Evolutionary conservation across 441 rosid genomes (phyloP).

Genomic region (Macaranga tanarius): DNA sequence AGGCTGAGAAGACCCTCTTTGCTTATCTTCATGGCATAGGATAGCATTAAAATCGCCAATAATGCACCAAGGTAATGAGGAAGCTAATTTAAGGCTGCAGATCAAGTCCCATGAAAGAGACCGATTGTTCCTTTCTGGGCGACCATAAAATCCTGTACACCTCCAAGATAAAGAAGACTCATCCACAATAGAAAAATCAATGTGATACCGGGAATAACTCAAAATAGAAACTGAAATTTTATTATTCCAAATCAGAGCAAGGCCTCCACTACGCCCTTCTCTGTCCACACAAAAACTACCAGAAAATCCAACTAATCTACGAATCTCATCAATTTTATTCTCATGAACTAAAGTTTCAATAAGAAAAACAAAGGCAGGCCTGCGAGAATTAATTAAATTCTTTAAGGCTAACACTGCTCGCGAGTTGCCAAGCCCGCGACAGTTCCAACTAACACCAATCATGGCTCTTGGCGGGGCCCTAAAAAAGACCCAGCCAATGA

Average conservation of each 20-base stretch:
- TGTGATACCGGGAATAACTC: background rate
- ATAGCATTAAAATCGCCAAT: background rate
- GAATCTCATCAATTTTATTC: background rate
- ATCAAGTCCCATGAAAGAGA: background rate
- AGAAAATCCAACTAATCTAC: background rate
- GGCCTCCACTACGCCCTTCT: background rate
- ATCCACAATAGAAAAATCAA: background rate
- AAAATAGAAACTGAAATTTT: background rate
- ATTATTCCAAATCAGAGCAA: background rate
- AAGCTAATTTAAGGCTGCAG: background rate
- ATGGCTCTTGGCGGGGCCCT: too few relatives aligned
- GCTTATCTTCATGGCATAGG: background rate
- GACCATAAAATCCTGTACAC: background rate
- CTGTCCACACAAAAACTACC: background rate
- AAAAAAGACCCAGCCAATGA: too few relatives aligned
- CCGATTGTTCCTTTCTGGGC: background rate
- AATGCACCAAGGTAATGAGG: background rate
- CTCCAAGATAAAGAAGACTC: background rate
- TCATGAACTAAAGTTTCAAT: background rate
- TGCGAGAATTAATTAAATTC: background rate
- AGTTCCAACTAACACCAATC: too few relatives aligned
- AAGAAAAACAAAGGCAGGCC: background rate
- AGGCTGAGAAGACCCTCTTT: background rate
- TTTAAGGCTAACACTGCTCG: too few relatives aligned
- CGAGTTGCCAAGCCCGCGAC: too few relatives aligned